Evolutionary conservation across 441 rosid genomes (phyloP).

Genomic region (Biscutella laevigata): DNA sequence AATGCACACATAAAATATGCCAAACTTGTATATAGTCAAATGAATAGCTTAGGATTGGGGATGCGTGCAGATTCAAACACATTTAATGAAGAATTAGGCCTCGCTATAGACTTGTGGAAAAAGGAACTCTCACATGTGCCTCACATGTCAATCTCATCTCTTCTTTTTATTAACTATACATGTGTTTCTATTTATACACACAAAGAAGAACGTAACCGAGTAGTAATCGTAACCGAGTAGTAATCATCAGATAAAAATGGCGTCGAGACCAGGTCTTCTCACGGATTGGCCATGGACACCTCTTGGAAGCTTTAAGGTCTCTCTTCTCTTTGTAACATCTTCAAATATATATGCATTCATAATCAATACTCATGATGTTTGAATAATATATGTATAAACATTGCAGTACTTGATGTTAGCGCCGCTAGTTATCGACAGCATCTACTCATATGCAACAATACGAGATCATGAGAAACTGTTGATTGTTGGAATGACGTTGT

Average conservation of each 20-base stretch:
- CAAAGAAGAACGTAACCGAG: not conserved
- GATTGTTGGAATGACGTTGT: slow-evolving; percentile 33
- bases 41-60: slow-evolving; percentile 11
- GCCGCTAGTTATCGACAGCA: slow-evolving; percentile 31
- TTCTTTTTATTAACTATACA: not conserved
- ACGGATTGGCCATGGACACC: slow-evolving; percentile 66
- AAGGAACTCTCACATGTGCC: slow-evolving; percentile 21
- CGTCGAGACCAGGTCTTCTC: slow-evolving; percentile 45
- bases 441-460: slow-evolving; percentile 22
- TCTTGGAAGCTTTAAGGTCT: slow-evolving; percentile 53
- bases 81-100: slow-evolving; percentile 7
- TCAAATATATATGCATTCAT: not conserved
- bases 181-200: slow-evolving; percentile 3
- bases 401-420: slow-evolving; percentile 35
- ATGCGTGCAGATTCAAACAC: slow-evolving; percentile 9
- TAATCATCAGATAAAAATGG: no score
- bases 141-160: not conserved
- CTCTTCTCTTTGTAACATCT: not conserved
- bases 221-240: no score
- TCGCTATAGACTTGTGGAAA: slow-evolving; percentile 5
- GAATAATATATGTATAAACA: not conserved
- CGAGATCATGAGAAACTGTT: slow-evolving; percentile 30
- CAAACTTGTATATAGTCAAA: slow-evolving; percentile 9
- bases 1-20: not conserved
- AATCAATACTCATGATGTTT: not conserved